Evolutionary conservation across 2,329 filamentous ascomycete genomes (phyloP).

Genomic region (Tolypocladium pustulatum): DNA sequence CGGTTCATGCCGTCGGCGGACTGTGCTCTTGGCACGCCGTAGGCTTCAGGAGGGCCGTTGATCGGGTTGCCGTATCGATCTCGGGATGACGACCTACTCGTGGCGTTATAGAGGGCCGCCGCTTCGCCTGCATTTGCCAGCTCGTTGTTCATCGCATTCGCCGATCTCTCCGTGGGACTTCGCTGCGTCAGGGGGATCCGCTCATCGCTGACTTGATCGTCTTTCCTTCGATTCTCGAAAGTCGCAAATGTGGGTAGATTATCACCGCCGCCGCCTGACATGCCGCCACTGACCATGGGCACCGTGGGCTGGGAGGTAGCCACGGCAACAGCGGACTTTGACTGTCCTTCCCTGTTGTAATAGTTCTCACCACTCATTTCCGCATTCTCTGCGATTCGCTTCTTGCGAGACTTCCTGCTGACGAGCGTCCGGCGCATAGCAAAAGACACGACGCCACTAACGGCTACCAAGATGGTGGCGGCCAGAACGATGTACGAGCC

Average conservation of each 20-base stretch:
- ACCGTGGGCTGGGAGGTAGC: slow-evolving; percentile 44
- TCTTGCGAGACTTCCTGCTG: slow-evolving; percentile 85
- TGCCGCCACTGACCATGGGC: slow-evolving; percentile 44
- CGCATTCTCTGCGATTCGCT: slow-evolving; percentile 82
- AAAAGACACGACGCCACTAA: slow-evolving; percentile 78
- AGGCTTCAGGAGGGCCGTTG: slow-evolving; percentile 30
- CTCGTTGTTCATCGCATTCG: slow-evolving; percentile 31
- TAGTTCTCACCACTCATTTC: slow-evolving; percentile 96
- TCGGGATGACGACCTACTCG: slow-evolving; percentile 30
- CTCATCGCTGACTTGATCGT: slow-evolving; percentile 56
- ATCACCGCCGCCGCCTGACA: slow-evolving; percentile 32
- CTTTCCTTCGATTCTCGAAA: slow-evolving; percentile 57
- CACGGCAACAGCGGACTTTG: slow-evolving; percentile 31
- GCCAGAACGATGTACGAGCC: slow-evolving; percentile 88
- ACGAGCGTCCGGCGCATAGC: slow-evolving; percentile 91
- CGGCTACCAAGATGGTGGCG: slow-evolving; percentile 73
- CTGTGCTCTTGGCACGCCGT: slow-evolving; percentile 34
- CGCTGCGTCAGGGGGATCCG: slow-evolving; percentile 58
- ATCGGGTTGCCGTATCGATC: slow-evolving; percentile 59
- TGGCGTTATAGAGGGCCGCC: slow-evolving; percentile 19
- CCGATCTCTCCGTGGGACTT: slow-evolving; percentile 49
- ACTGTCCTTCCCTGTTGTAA: slow-evolving; percentile 60
- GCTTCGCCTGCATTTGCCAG: slow-evolving; percentile 23
- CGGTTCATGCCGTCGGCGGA: slow-evolving; percentile 38
- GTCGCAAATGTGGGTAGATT: slow-evolving; percentile 47